Base-by-base conservation (phyloP, 2,329 filamentous ascomycete species). In the Monilinia vaccinii-corymbosi region DNA sequence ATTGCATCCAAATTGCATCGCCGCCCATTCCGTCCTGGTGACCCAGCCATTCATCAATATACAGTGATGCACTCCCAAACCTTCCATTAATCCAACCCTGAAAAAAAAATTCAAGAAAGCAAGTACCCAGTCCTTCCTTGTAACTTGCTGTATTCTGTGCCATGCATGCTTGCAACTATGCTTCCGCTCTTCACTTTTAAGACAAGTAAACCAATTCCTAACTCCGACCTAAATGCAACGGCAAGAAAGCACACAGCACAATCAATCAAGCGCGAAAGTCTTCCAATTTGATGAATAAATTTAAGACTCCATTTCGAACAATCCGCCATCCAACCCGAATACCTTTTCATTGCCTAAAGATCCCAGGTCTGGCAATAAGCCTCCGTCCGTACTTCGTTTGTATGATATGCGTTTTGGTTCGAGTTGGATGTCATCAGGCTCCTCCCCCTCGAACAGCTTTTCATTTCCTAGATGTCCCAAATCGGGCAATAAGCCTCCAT, bases 221-320 rank as follows among this genome's bases (percentile, higher is more conserved):
- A 55, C 51, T 44, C 51, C 51, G 4, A 36, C 28, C 51, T 25
- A 44, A 42, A 55, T 55, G 38, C 51, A 44, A 42, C 34, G 34
- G 32, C 16, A 51, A 46, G 5, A 31, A 32, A 53, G 4, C 4
- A 31, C 16, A 23, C 23, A 45, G 42, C 9, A 45, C 18, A n/a
- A 49, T 49, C 28, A 11, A 34, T 38, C 25, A 21, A 44, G 25
- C n/a, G 38, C 50, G 18, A 44, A 42, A 21, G 7, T 16, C 14
- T n/a, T 31, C 28, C n/a, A 44, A 32, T 18, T 21, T 8, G 31
- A 16, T 23, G 28, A 28, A 21, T n/a, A 31, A 4, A 25, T 34
- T 62, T 45, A 62, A 42, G 59, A 49, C 56, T 61, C 61, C 61
- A 63, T 58, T 25, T 58, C 36, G 47, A 63, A 63, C 23, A 63